phyloP scores from a whole-genome alignment of 768 basidiomycete genomes.

The Dacryopinax spathularia region DNA sequence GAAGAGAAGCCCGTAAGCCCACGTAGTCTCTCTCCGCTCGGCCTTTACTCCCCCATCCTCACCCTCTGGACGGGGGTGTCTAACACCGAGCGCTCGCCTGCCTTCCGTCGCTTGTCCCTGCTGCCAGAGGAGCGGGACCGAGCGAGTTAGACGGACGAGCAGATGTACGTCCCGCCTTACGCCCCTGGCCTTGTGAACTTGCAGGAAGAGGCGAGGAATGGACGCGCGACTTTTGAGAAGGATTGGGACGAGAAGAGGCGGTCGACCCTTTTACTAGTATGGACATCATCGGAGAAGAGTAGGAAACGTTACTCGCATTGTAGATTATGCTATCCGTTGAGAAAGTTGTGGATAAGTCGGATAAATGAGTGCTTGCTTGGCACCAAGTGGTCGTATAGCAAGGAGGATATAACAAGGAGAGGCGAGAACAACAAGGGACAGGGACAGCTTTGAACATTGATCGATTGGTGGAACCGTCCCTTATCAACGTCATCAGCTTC shows the following conservation, averaged over 20 bases:
- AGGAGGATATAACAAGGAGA: background rate
- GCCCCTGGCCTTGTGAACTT: background rate
- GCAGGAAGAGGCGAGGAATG: conserved; percentile 4
- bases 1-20: background rate
- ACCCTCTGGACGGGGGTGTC: conserved; percentile 1
- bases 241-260: background rate
- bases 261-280: conserved; percentile 4
- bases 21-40: background rate
- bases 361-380: too few relatives aligned
- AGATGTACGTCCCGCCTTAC: conserved; percentile 3
- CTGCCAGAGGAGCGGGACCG: background rate
- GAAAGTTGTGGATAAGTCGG: too few relatives aligned
- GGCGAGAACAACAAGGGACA: background rate
- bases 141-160: background rate
- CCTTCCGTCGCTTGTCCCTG: background rate
- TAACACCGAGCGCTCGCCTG: conserved; percentile 2
- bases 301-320: background rate
- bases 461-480: background rate
- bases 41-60: conserved; percentile 4
- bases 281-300: background rate
- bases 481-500: background rate
- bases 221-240: background rate
- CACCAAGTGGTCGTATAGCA: too few relatives aligned
- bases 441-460: background rate
- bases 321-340: too few relatives aligned